Percentiles rank a stretch among this genome's conserved stretches.
Evolutionary conservation across 1,284 basidiomycete genomes (phyloP).

Genomic region (Leccinum insigne): DNA sequence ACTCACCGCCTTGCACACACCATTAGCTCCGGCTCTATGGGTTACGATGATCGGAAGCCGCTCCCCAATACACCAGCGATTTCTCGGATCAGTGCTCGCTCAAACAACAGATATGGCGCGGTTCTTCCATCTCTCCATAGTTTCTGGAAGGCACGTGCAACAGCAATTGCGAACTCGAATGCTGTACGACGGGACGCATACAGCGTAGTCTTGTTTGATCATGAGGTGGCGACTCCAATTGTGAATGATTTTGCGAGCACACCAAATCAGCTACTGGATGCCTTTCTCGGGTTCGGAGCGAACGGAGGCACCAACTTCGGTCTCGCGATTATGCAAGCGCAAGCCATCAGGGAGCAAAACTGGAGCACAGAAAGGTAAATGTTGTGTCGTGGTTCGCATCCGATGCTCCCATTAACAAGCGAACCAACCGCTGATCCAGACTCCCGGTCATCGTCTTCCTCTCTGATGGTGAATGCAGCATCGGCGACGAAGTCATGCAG

Average conservation of each 20-base stretch:
- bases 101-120: constrained; percentile 56
- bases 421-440: constrained; percentile 30
- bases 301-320: constrained; percentile 51
- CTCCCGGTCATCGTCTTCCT: constrained; percentile 64
- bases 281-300: constrained; percentile 36
- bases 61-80: constrained; percentile 47
- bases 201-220: constrained; percentile 54
- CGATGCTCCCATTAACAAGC: background rate
- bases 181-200: constrained; percentile 53
- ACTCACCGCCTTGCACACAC: background rate
- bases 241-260: constrained; percentile 51
- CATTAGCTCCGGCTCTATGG: constrained; percentile 56
- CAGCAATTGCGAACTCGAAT: constrained; percentile 34
- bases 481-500: constrained; percentile 43
- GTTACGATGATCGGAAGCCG: constrained; percentile 40
- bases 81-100: constrained; percentile 34
- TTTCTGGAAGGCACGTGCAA: constrained; percentile 56
- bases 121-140: constrained; percentile 53
- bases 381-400: background rate
- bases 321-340: constrained; percentile 40
- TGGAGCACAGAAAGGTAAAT: constrained; percentile 59
- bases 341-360: constrained; percentile 42
- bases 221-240: constrained; percentile 28
- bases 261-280: constrained; percentile 46
- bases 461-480: constrained; percentile 55